Percentiles rank a stretch among this genome's conserved stretches.
Conservation (phyloP, 1,139 yeast species). For the Pneumocystis oryctolagi region DNA sequence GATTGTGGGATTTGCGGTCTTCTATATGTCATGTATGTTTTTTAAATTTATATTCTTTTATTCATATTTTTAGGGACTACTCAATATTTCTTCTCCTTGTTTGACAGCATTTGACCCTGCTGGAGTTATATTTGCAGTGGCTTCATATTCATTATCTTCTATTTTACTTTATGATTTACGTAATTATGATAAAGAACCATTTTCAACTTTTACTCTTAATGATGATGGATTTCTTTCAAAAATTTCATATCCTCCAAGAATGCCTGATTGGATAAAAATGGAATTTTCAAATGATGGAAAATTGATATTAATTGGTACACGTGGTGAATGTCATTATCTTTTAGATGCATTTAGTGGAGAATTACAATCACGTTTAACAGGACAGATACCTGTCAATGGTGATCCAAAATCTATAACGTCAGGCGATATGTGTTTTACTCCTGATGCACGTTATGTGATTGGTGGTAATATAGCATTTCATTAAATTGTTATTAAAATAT, state of each 20-base stretch:
- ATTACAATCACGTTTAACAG: conserved; percentile 37
- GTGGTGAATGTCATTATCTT: conserved; percentile 39
- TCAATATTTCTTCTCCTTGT: conserved; percentile 44
- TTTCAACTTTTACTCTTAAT: conserved; percentile 24
- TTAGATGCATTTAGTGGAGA: conserved; percentile 62
- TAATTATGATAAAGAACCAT: conserved; percentile 44
- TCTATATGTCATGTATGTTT: conserved; percentile 17
- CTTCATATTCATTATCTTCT: conserved; percentile 33
- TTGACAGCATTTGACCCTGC: conserved; percentile 66
- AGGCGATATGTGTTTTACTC: conserved; percentile 57
- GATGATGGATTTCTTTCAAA: conserved; percentile 15
- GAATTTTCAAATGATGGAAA: conserved; percentile 80
- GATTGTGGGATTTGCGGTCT: conserved; percentile 71
- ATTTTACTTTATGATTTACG: conserved; percentile 49
- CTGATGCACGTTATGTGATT: conserved; percentile 63
- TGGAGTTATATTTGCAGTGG: conserved; percentile 67
- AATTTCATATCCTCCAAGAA: conserved; percentile 20
- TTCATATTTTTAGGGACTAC: conserved; percentile 34
- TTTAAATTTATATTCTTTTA: conserved; percentile 9
- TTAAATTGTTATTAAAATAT: background rate
- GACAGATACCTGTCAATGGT: conserved; percentile 21
- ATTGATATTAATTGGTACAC: conserved; percentile 49
- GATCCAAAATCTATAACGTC: conserved; percentile 16
- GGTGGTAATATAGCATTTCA: conserved; percentile 29
- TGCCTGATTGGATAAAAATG: conserved; percentile 40